Evolutionary conservation across 495 filamentous ascomycete species (phyloP).

Genomic region (Delitschia confertaspora): DNA sequence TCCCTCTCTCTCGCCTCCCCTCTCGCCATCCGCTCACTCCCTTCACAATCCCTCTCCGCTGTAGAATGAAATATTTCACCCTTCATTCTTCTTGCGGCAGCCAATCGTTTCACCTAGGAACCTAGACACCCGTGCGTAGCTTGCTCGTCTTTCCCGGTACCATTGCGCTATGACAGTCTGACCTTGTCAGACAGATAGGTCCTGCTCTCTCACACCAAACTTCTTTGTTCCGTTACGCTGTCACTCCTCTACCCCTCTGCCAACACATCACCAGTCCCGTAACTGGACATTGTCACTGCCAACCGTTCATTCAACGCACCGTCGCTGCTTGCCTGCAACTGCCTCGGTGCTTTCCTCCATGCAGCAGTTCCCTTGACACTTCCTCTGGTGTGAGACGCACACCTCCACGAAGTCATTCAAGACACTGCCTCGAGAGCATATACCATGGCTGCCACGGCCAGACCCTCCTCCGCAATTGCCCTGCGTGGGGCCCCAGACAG

Average conservation of each 20-base stretch:
- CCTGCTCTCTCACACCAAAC: conserved; percentile 10
- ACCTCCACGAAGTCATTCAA: conserved; percentile 11
- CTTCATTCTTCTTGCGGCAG: conserved; percentile 25
- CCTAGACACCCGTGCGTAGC: conserved; percentile 17
- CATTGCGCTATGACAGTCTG: conserved; percentile 30
- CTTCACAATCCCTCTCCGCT: background rate
- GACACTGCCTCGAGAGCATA: conserved; percentile 7
- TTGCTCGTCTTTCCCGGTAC: conserved; percentile 20
- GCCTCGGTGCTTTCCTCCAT: conserved; percentile 26
- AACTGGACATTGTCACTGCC: conserved; percentile 2
- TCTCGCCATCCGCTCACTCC: background rate
- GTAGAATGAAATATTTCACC: conserved; percentile 13
- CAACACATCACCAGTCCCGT: conserved; percentile 13
- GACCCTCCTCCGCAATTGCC: conserved; percentile 21
- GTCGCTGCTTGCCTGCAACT: conserved; percentile 5
- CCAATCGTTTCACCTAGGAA: conserved; percentile 29
- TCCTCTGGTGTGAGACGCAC: conserved; percentile 11
- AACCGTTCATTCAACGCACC: background rate
- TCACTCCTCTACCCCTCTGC: conserved; percentile 15
- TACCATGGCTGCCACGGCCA: conserved; percentile 14
- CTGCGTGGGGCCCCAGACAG: conserved; percentile 27
- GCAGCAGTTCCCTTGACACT: conserved; percentile 22
- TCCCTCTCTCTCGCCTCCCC: background rate
- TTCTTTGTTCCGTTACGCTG: conserved; percentile 23
- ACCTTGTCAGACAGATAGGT: conserved; percentile 25